phyloP scores from a whole-genome alignment of 768 basidiomycete genomes.

The Cyclocybe aegerita region DNA sequence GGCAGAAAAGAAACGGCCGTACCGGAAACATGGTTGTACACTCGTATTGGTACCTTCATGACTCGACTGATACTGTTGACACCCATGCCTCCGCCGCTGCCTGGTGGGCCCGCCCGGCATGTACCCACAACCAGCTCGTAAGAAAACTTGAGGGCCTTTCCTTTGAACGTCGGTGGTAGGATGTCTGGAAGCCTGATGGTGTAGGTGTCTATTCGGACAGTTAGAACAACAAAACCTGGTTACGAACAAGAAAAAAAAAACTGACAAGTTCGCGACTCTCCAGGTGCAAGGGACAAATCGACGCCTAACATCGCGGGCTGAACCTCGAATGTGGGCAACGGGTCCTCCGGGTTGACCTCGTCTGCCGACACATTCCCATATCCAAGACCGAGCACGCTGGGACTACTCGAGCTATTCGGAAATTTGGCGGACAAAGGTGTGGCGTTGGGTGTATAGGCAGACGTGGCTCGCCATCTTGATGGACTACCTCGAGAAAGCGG shows the following conservation, averaged over 20 bases:
- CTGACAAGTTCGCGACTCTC: constrained; percentile 82
- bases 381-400: constrained; percentile 10
- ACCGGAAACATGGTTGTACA: constrained; percentile 90
- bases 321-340: constrained; percentile 83
- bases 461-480: constrained; percentile 10
- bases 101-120: constrained; percentile 55
- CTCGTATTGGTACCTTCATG: constrained; percentile 88
- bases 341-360: constrained; percentile 58
- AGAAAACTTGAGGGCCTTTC: constrained; percentile 79
- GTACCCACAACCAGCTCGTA: constrained; percentile 91
- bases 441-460: constrained; percentile 8
- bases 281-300: constrained; percentile 78
- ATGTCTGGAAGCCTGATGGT: constrained; percentile 70
- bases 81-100: constrained; percentile 31
- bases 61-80: constrained; percentile 64
- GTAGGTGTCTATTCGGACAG: constrained; percentile 68
- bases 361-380: constrained; percentile 19
- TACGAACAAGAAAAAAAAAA: constrained; percentile 17
- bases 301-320: constrained; percentile 89
- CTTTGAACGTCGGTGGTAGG: constrained; percentile 89
- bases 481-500: constrained; percentile 2
- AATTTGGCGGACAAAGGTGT: constrained; percentile 15
- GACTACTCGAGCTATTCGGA: constrained; percentile 11
- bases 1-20: constrained; percentile 27
- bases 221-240: not conserved